These are phyloP conservation scores for Xylaria acuta DNA, from an alignment of 495 filamentous ascomycete species.

Conservation along the genomic window DNA sequence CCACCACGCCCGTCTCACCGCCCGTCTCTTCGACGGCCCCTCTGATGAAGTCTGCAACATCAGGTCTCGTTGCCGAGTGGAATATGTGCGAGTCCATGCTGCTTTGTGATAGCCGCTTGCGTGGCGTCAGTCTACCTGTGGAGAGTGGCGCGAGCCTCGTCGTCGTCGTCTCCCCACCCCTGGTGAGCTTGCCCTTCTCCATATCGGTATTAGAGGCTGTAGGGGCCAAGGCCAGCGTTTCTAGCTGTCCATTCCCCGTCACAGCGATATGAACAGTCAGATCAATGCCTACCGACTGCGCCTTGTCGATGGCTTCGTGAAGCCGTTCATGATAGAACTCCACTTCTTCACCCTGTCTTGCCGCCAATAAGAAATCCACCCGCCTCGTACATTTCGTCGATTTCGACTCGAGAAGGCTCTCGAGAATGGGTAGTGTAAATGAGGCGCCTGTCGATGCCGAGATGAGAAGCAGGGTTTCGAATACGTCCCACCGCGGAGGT, in stretches of 20 bases:
- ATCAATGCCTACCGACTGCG: conserved; percentile 54
- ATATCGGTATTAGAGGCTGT: conserved; percentile 24
- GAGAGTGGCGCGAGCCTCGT: conserved; percentile 21
- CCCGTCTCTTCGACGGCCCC: conserved; percentile 70
- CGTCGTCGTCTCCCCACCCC: conserved; percentile 38
- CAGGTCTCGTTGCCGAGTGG: conserved; percentile 47
- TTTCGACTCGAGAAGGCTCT: conserved; percentile 55
- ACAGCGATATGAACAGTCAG: conserved; percentile 58
- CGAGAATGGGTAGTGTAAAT: conserved; percentile 62
- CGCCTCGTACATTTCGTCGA: conserved; percentile 63
- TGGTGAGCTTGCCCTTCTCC: conserved; percentile 35
- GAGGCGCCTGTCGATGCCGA: conserved; percentile 65
- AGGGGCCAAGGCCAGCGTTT: conserved; percentile 10
- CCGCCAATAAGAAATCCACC: conserved; percentile 74
- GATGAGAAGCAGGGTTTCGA: conserved; percentile 64
- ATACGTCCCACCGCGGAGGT: conserved; percentile 62
- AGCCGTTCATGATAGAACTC: conserved; percentile 72
- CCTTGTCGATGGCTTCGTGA: conserved; percentile 60
- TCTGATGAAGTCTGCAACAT: conserved; percentile 53
- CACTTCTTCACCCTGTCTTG: conserved; percentile 72
- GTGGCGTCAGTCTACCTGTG: conserved; percentile 12
- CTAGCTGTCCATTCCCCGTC: conserved; percentile 53
- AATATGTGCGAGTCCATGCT: conserved; percentile 50
- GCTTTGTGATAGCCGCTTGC: conserved; percentile 38
- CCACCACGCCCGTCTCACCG: conserved; percentile 84